Percentiles rank a stretch among this genome's conserved stretches.
Conservation (phyloP, 306 rosid genomes). For the Betula pendula region DNA sequence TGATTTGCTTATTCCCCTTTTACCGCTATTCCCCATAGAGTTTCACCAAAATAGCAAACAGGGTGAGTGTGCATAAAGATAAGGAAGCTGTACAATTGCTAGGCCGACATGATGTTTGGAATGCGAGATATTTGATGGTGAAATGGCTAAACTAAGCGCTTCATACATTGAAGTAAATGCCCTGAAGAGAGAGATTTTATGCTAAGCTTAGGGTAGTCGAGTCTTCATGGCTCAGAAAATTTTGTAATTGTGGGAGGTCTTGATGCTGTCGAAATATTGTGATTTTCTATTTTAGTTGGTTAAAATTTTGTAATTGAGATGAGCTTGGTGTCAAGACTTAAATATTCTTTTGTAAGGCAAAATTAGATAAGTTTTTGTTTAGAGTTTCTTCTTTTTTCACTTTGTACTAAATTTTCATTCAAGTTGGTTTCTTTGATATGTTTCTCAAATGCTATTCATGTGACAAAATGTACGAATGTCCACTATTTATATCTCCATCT, state of each 20-base stretch:
- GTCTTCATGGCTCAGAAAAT: not conserved
- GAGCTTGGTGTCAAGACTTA: not conserved
- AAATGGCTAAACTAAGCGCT: not conserved
- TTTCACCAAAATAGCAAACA: not conserved
- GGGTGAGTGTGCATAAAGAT: not conserved
- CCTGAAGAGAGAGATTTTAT: not conserved
- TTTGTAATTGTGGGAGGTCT: constrained; percentile 1
- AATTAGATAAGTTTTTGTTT: too few relatives aligned
- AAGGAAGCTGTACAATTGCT: not conserved
- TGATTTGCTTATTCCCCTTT: constrained; percentile 10
- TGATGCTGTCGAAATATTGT: not conserved
- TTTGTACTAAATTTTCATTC: too few relatives aligned
- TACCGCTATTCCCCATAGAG: not conserved
- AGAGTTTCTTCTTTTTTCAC: too few relatives aligned
- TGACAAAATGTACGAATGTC: too few relatives aligned
- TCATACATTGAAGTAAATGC: not conserved
- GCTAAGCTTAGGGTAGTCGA: not conserved
- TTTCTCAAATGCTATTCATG: too few relatives aligned
- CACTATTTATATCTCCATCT: too few relatives aligned
- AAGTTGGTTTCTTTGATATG: too few relatives aligned
- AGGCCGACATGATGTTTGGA: not conserved
- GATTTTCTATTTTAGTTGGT: not conserved
- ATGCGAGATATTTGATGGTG: not conserved
- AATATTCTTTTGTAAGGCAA: too few relatives aligned
- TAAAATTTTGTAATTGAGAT: not conserved